Evolutionary conservation across 1,139 yeast genomes (phyloP), one percentile per base, ranked within the genome.

Genomic region (Meyerozyma smithsonii): DNA sequence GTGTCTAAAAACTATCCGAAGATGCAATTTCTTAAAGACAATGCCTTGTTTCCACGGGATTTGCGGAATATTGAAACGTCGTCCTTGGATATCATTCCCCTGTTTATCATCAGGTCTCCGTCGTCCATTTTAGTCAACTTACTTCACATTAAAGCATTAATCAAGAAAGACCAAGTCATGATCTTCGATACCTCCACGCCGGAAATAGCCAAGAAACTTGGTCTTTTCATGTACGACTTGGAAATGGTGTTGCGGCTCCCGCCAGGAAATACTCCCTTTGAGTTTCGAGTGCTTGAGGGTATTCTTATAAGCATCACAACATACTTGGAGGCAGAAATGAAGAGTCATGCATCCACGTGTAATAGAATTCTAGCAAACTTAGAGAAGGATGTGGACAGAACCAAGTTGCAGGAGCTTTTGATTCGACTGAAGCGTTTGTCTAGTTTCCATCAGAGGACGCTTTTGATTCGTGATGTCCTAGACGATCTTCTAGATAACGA

Each of bases 401-500:
- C 83, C 39, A 86, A 86, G 59, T 68, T 94, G 36, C 81, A 94
- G 49, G 84, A 84, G 43, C 62, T 94, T 42, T 72, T 94, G 39
- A 79, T 90, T 36, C 87, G 85, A 48, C 84, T 88, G 55, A 94
- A 92, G 57, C 79, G 81, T 44, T 67, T 92, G 19, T 77, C 87
- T 11, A 83, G 88, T 35, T 94, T 89, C 56, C 74, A 82, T 49
- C 96, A 90, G 59, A 87, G 89, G 57, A 86, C 95, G 0, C 68
- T 83, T 1, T 71, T 94, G 48, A 87, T 92, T 41, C 70, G 96
- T 47, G 85, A 88, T 51, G 85, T 90, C 25, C 64, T 94, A 28
- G 96, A 92, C 55, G 97, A 92, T 45, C 61, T 92, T 36, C 64
- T 89, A 40, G 96, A 89, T 43, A 86, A 77, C 47, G 97, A 89